Base-by-base conservation (phyloP, 768 basidiomycete species). In the Cubamyces sp. region DNA sequence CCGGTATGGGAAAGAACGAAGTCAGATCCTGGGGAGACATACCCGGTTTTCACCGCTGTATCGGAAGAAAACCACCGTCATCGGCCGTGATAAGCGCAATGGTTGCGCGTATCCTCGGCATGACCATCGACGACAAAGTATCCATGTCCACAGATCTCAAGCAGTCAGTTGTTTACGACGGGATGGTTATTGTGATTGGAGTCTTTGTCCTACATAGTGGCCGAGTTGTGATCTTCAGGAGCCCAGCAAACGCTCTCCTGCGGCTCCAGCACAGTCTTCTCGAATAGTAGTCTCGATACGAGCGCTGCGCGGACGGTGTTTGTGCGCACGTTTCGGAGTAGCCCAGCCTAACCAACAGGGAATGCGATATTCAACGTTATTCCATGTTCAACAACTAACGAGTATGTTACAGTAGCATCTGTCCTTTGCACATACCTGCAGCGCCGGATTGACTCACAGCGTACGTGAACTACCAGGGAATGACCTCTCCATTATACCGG, bases 241-340 rank as follows among this genome's bases (percentile, higher is more conserved):
- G 78, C 76, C 56, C 72, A 64, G 60, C n/a, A 78, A 68, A 9
- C 72, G 68, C 60, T 74, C 74, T 30, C 68, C 67, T 16, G 28
- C 45, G 47, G 74, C 67, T 42, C 67, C 62, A 57, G 74, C 73
- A 16, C 79, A 65, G 25, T 74, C 66, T 5, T 74, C 74, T 7
- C 74, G 63, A 52, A 74, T 75, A 3, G 66, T 42, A n/a, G n/a
- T 59, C 75, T 73, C 6, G 70, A 69, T 30, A 78, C 64, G 48
- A 76, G 69, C 34, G 72, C 72, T 6, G 78, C 75, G 1, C 77
- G 77, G 43, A 64, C 69, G 41, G 77, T 71, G 62, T 78, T 78
- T 15, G 69, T 60, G 41, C 65, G 66, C 18, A 80, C 60, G 6
- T 65, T 67, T 14, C 57, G 19, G 21, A 68, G 50, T 21, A 77